Evolutionary conservation across 2,329 filamentous ascomycete species (phyloP).

Genomic region (Chaetomiaceae sp.): DNA sequence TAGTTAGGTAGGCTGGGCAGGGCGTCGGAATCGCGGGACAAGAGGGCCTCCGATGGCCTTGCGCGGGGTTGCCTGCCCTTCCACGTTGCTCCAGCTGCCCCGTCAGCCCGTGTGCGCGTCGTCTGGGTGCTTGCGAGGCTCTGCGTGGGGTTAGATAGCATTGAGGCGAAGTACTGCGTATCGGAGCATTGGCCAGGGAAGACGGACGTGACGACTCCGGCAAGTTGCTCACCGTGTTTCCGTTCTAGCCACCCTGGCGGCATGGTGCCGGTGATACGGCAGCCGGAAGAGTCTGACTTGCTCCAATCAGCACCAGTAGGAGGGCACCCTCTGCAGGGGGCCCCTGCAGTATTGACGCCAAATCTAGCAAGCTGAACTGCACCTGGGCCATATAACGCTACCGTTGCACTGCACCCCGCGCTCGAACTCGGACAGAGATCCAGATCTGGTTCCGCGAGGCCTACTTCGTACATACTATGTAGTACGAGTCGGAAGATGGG

Average conservation of each 20-base stretch:
- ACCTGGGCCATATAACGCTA: neutral
- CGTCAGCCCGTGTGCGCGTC: neutral
- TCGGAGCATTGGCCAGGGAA: too few relatives aligned
- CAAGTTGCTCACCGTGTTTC: neutral
- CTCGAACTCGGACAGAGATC: neutral
- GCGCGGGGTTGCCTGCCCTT: neutral
- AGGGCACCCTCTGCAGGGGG: neutral
- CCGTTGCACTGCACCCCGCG: slow-evolving; percentile 3
- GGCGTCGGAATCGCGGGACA: neutral
- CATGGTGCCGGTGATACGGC: neutral
- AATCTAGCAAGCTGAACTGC: slow-evolving; percentile 7
- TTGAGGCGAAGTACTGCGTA: neutral
- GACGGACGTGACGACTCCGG: too few relatives aligned
- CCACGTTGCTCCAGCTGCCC: too few relatives aligned
- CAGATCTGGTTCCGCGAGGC: too few relatives aligned
- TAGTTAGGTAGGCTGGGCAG: too few relatives aligned
- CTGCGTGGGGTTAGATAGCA: neutral
- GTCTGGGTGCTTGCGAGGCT: neutral
- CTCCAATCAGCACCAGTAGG: neutral
- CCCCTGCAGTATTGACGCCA: neutral
- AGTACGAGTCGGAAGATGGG: too few relatives aligned
- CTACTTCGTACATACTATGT: too few relatives aligned
- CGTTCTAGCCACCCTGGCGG: neutral
- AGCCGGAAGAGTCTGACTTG: neutral
- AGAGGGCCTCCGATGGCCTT: neutral